A percentile compares a stretch with the other conserved stretches of the same genome.
These are phyloP conservation scores for Aureobasidium sp. DNA, from an alignment of 2,329 filamentous ascomycete species.

Conservation along the genomic window DNA sequence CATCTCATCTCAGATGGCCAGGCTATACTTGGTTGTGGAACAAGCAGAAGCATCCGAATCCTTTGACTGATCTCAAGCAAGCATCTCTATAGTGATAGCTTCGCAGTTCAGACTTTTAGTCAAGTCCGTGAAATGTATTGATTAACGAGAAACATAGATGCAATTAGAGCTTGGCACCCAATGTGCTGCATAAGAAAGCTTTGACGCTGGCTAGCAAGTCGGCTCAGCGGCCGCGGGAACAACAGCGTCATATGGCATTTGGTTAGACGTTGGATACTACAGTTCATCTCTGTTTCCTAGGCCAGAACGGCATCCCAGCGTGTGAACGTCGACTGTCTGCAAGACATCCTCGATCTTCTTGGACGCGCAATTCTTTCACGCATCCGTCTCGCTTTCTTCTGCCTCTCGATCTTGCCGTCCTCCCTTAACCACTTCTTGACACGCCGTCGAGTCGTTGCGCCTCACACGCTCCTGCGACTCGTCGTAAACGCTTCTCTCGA, in stretches of 20 bases:
- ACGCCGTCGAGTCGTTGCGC: slow-evolving; percentile 2
- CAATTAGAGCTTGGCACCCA: background rate
- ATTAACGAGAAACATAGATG: background rate
- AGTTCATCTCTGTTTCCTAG: background rate
- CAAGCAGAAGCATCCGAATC: too few relatives aligned
- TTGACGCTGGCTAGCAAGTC: background rate
- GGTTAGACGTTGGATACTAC: slow-evolving; percentile 1
- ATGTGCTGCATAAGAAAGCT: background rate
- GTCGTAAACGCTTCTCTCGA: background rate
- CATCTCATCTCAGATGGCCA: background rate
- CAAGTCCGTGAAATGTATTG: background rate
- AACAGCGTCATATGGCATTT: slow-evolving; percentile 3
- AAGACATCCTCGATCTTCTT: background rate
- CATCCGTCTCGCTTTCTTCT: background rate
- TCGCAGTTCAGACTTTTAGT: background rate
- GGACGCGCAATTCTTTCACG: background rate
- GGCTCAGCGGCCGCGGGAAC: background rate
- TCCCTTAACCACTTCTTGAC: background rate
- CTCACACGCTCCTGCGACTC: background rate
- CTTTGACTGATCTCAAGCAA: too few relatives aligned
- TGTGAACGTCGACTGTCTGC: background rate
- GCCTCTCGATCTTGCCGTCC: background rate
- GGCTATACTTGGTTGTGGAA: too few relatives aligned
- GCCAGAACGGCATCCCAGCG: background rate
- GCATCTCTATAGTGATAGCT: too few relatives aligned